Evolutionary conservation across 306 rosid species (phyloP), one percentile per base, ranked within the genome.

Genomic region (Medicago ruthenica): DNA sequence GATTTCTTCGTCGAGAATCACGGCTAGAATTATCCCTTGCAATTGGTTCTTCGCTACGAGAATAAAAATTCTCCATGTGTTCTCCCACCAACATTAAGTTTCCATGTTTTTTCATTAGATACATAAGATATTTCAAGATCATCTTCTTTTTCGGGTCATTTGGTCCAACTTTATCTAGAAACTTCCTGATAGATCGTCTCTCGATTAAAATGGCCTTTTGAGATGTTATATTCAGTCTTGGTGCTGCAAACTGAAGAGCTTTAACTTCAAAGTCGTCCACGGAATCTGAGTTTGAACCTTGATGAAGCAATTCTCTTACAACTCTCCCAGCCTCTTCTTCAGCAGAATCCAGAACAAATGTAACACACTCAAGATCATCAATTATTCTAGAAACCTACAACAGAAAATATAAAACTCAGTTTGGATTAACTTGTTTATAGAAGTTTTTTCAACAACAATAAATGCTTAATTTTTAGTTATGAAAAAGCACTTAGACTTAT

Each of bases 311-410:
- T 53, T 87, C 85, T 48, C 37, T 74, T 66, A 96, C 10, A 74
- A 83, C 86, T 85, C 80, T 89, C 81, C 98, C 95, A 59, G 92
- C 90, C 79, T 85, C 97, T 85, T 85, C 96, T 76, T 90, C 98
- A 48, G 76, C 79, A 59, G 90, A 75, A 70, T 92, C 89, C 47
- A 90, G 78, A 73, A 66, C 76, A 82, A 89, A 85, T 42, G 83
- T 86, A 16, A 85, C 79, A 66, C 76, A 64, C 70, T 80, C 85
- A 74, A 92, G 93, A 88, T 89, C 91, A 69, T 90, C 86, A 57
- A 88, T 80, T 78, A 90, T 82, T 76, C 85, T 87, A 84, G 95
- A 90, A 79, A 95, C 86, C 97, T 95, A 91, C 70, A 81, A 57
- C 83, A 64, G 74, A 36, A 63, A 51, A 20, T 4, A 70, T 18